Conservation (phyloP, 345 rosid genomes). For the Eucalyptus melliodora region DNA sequence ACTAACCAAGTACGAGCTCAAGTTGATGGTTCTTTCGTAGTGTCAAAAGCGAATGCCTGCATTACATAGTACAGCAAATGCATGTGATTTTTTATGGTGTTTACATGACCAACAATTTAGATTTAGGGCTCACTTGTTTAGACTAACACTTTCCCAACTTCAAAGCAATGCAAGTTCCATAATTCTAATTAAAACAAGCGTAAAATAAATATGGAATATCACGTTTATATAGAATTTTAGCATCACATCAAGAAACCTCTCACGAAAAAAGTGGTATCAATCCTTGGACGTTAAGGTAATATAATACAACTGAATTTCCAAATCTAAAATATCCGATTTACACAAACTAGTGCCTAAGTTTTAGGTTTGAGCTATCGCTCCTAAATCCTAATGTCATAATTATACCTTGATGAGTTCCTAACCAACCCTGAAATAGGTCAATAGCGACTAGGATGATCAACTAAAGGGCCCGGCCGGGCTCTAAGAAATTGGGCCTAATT, state of each 20-base stretch:
- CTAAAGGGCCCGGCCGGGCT: background rate
- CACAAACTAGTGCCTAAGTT: background rate
- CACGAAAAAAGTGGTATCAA: rapidly evolving
- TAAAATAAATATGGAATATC: background rate
- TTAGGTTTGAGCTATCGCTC: background rate
- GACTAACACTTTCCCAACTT: background rate
- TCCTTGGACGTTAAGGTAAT: background rate
- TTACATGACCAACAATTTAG: background rate
- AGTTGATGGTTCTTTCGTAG: background rate
- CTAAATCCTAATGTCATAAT: background rate
- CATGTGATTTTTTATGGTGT: background rate
- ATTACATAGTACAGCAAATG: background rate
- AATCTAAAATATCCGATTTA: background rate
- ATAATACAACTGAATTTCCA: no score
- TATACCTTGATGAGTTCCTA: background rate
- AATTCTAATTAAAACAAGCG: background rate
- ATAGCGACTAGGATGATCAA: background rate
- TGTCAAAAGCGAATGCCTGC: background rate
- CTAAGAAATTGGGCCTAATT: background rate
- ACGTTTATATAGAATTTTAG: background rate
- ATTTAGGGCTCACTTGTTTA: background rate
- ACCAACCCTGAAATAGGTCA: background rate
- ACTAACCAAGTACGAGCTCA: background rate
- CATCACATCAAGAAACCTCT: background rate
- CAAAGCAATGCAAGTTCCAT: background rate